A percentile compares a stretch with the other conserved stretches of the same genome.
Conservation (phyloP, 163 green algal species). For the Volvox carteri region DNA sequence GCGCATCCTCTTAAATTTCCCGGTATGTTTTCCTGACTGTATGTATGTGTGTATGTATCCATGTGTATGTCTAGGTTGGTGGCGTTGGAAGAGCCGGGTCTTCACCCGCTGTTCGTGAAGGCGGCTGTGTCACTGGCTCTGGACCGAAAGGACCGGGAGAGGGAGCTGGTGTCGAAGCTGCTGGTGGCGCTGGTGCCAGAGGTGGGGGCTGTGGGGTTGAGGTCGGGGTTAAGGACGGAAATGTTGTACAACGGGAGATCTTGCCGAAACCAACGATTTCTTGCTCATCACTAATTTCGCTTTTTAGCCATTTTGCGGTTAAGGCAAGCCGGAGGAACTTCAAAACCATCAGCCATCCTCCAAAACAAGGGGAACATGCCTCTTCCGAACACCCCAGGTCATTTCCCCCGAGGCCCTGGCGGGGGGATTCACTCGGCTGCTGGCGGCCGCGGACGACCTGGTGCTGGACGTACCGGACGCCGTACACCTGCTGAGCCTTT, state of each 20-base stretch:
- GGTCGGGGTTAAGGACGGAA: not conserved
- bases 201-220: not conserved
- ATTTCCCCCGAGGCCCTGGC: slow-evolving; percentile 71
- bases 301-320: too few relatives aligned
- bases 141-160: slow-evolving; percentile 88
- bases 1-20: too few relatives aligned
- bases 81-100: slow-evolving; percentile 83
- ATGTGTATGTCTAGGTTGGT: too few relatives aligned
- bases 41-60: too few relatives aligned
- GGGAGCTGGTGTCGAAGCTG: slow-evolving; percentile 85
- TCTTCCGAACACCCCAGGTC: too few relatives aligned
- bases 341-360: too few relatives aligned
- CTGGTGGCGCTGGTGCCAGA: slow-evolving; percentile 79
- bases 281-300: too few relatives aligned
- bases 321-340: too few relatives aligned
- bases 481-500: slow-evolving; percentile 79
- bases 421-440: slow-evolving; percentile 86
- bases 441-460: slow-evolving; percentile 86
- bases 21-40: too few relatives aligned
- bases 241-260: too few relatives aligned
- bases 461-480: slow-evolving; percentile 92
- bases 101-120: slow-evolving; percentile 90
- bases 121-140: slow-evolving; percentile 84
- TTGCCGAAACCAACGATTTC: too few relatives aligned
- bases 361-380: too few relatives aligned